Evolutionary conservation across 176 grass and related monocot genomes (phyloP), one percentile per base, ranked within the genome.

Genomic region (Areca catechu): DNA sequence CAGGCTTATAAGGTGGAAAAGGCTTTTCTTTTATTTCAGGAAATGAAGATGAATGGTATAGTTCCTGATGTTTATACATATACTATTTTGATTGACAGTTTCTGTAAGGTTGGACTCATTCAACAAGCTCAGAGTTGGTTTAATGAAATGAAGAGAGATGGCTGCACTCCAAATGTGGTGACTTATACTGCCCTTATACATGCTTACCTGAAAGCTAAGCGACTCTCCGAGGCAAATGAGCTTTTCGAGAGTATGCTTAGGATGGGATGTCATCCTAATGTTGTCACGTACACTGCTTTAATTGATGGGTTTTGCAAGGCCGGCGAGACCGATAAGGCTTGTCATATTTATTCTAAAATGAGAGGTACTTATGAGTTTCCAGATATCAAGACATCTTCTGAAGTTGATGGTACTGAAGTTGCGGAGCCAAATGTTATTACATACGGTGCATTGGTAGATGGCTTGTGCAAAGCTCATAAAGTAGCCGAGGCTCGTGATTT

Each of bases 121-220:
- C 72, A 71, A 80, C 87, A 92, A 63, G 83, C 93, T 5, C 58
- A 62, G 51, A 62, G 20, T 52, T 98, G 81, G 87, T 88, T 92
- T 67, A 66, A 83, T 20, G 93, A 98, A 71, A 98, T 98, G 93
- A 62, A 47, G 22, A 85, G 54, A 49, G 65, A 75, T 19, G 79
- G 84, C 49, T 89, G 87, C 61, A 70, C 76, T 67, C 87, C 93
- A 53, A 98, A 68, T 61, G 93, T 92, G 22, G 93, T 82, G 37
- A 92, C 93, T 15, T 98, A 89, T 71, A 98, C 93, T 77, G 84
- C 84, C 49, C 64, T 98, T 54, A 73, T 98, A 77, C 93, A 98
- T 78, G 87, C 87, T 82, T 92, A 89, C 55, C 72, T 98, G 62
- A 98, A 98, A 85, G 55, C 75, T 5, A 98, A 89, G 59, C 75